Percentiles rank a stretch among this genome's conserved stretches.
Evolutionary conservation across 1,284 basidiomycete genomes (phyloP).

Genomic region (Phellopilus nigrolimitatus): DNA sequence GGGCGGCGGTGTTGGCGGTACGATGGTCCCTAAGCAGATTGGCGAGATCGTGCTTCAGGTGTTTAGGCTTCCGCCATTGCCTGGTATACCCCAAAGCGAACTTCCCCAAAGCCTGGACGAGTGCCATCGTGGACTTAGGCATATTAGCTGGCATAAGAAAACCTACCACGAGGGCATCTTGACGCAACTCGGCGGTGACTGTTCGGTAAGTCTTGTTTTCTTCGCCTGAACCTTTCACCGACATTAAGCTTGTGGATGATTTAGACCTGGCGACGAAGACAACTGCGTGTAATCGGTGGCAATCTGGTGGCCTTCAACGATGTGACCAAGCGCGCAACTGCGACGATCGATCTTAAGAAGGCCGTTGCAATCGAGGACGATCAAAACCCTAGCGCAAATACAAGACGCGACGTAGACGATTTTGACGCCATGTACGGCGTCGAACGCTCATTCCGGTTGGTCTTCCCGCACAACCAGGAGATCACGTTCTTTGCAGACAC

Average conservation of each 20-base stretch:
- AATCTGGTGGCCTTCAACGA: constrained; percentile 91
- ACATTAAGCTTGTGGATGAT: constrained; percentile 1
- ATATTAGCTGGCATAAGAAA: constrained; percentile 88
- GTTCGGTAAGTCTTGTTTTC: constrained; percentile 53
- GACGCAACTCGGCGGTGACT: constrained; percentile 96
- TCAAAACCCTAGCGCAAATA: constrained; percentile 44
- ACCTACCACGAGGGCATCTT: constrained; percentile 90
- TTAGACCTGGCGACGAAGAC: constrained; percentile 85
- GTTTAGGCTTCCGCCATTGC: constrained; percentile 85
- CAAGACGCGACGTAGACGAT: constrained; percentile 46
- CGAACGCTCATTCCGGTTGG: constrained; percentile 82
- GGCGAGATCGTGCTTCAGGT: constrained; percentile 84
- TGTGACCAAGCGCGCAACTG: constrained; percentile 86
- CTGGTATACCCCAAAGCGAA: constrained; percentile 71
- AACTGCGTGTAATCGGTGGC: constrained; percentile 82
- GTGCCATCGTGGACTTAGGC: constrained; percentile 81
- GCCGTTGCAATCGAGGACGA: constrained; percentile 77
- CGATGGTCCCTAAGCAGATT: constrained; percentile 55
- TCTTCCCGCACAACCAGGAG: constrained; percentile 76
- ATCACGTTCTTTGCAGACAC: constrained; percentile 92
- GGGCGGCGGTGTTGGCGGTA: constrained; percentile 34
- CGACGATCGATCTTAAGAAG: constrained; percentile 88
- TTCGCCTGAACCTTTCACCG: background rate
- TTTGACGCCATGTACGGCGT: constrained; percentile 72
- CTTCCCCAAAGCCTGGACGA: constrained; percentile 92